Evolutionary conservation across 306 rosid species (phyloP).

Genomic region (Cucumis hystrix): DNA sequence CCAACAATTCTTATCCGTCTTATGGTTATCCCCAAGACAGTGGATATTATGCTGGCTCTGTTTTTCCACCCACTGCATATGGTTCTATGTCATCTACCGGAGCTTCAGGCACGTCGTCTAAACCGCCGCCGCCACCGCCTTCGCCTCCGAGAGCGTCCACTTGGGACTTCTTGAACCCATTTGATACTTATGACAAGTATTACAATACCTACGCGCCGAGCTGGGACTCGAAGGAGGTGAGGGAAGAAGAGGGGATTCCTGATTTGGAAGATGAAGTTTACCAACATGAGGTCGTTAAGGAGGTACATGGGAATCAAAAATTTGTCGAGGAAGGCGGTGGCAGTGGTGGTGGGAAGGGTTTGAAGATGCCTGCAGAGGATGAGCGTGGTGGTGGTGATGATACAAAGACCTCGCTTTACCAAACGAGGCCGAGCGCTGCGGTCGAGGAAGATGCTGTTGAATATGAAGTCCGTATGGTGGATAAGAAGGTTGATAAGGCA

Average conservation of each 20-base stretch:
- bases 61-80: conserved; percentile 16
- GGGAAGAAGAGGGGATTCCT: conserved; percentile 95
- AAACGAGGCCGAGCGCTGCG: conserved; percentile 29
- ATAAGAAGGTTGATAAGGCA: conserved; percentile 60
- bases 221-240: conserved; percentile 59
- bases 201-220: conserved; percentile 50
- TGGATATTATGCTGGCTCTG: conserved; percentile 23
- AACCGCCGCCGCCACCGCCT: conserved; percentile 73
- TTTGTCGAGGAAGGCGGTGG: conserved; percentile 19
- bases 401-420: conserved; percentile 22
- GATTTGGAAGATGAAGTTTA: conserved; percentile 82
- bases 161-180: conserved; percentile 72
- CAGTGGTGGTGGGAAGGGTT: conserved; percentile 11
- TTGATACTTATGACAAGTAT: conserved; percentile 31
- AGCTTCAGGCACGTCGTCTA: conserved; percentile 25
- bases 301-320: conserved; percentile 57
- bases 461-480: conserved; percentile 48
- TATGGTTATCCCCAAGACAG: conserved; percentile 27
- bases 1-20: conserved; percentile 17
- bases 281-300: conserved; percentile 64
- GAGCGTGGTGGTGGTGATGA: conserved; percentile 9
- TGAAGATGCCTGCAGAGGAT: conserved; percentile 10
- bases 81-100: conserved; percentile 21
- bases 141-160: conserved; percentile 62
- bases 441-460: conserved; percentile 30